phyloP scores from a whole-genome alignment of 164 flowering plant species.

The Liquidambar formosana region DNA sequence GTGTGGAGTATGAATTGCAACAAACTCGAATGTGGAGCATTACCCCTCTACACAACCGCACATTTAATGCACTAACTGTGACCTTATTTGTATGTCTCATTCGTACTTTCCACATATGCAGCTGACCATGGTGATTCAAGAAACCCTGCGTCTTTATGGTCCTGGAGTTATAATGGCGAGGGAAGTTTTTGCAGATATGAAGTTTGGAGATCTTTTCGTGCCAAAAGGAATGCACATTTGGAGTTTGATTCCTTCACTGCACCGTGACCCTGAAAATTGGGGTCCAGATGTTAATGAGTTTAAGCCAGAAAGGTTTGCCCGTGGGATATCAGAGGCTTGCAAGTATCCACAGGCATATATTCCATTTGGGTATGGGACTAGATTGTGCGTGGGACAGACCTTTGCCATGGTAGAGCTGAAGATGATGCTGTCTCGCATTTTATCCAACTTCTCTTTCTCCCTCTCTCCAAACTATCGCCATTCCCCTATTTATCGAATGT shows the following conservation, averaged over 20 bases:
- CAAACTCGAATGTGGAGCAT: too few relatives aligned
- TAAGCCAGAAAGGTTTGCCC: constrained; percentile 29
- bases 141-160: constrained; percentile 28
- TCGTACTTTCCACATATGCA: too few relatives aligned
- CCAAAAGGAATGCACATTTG: constrained; percentile 30
- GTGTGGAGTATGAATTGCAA: too few relatives aligned
- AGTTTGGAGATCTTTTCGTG: constrained; percentile 17
- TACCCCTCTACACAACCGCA: too few relatives aligned
- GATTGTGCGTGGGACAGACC: constrained; percentile 25
- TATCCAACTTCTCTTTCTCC: constrained; percentile 27
- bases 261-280: constrained; percentile 26
- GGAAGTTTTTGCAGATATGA: constrained; percentile 24
- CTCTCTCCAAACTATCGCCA: constrained; percentile 29
- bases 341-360: constrained; percentile 30
- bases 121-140: constrained; percentile 42
- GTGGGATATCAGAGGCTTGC: constrained; percentile 27
- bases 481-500: constrained; percentile 27
- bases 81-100: too few relatives aligned
- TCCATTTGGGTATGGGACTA: constrained; percentile 29
- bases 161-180: constrained; percentile 28
- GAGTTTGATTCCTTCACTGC: constrained; percentile 26
- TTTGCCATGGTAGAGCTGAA: constrained; percentile 31
- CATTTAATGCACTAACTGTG: too few relatives aligned
- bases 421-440: constrained; percentile 14
- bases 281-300: constrained; percentile 29